A percentile compares a stretch with the other conserved stretches of the same genome.
Evolutionary conservation across 2,329 filamentous ascomycete genomes (phyloP).

Genomic region (Xylariaceae sp.): DNA sequence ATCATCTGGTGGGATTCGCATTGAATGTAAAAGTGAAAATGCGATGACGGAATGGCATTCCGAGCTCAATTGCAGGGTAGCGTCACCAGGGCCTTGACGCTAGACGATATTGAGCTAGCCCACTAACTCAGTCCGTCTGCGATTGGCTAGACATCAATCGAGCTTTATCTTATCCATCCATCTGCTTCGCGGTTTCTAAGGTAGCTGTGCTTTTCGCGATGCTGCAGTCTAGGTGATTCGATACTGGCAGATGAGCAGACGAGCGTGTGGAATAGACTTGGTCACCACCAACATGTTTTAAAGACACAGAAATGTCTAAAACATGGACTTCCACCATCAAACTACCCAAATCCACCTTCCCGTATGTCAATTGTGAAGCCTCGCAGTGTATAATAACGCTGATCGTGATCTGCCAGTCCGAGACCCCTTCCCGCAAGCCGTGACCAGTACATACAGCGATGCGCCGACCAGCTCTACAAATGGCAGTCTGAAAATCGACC

Average conservation of each 20-base stretch:
- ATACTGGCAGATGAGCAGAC: too few species aligned
- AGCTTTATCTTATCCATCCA: too few species aligned
- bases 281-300: conserved; percentile 18
- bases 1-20: too few species aligned
- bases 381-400: conserved; percentile 12
- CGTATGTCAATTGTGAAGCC: conserved; percentile 43
- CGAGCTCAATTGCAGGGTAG: not conserved
- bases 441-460: conserved; percentile 64
- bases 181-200: too few species aligned
- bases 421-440: conserved; percentile 48
- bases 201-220: not conserved
- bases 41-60: conserved; percentile 17
- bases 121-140: too few species aligned
- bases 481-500: conserved; percentile 69
- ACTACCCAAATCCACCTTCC: conserved; percentile 71
- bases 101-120: too few species aligned
- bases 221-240: not conserved
- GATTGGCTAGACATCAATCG: too few species aligned
- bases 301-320: conserved; percentile 41
- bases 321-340: conserved; percentile 72
- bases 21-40: not conserved
- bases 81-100: too few species aligned
- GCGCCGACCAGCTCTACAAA: conserved; percentile 81
- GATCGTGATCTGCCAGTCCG: conserved; percentile 36
- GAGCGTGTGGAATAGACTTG: not conserved